Conservation (phyloP, 2,329 filamentous ascomycete genomes). For the Pestalotiopsis sp. region DNA sequence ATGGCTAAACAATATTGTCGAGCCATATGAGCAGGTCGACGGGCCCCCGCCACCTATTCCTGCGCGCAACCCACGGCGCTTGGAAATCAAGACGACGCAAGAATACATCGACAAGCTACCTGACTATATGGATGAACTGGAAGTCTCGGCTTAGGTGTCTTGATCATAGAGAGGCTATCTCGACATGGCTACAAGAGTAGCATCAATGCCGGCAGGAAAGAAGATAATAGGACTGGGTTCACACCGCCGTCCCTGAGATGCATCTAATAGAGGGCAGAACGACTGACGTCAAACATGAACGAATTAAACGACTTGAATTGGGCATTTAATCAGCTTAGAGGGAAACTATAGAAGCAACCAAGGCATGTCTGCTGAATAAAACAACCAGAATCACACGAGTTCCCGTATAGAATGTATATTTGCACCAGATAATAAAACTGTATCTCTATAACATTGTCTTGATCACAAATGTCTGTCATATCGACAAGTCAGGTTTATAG, state of each 20-base stretch:
- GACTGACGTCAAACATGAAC: too few relatives aligned
- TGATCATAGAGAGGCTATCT: too few relatives aligned
- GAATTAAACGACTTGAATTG: not conserved
- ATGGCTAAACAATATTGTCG: not conserved
- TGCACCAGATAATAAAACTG: not conserved
- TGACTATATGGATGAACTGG: not conserved
- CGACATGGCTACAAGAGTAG: not conserved
- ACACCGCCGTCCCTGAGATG: too few relatives aligned
- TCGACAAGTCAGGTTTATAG: constrained; percentile 8
- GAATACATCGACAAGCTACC: not conserved
- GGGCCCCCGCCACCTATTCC: not conserved
- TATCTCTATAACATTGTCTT: not conserved
- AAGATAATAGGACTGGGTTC: too few relatives aligned
- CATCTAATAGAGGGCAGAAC: too few relatives aligned
- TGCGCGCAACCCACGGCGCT: not conserved
- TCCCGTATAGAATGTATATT: not conserved
- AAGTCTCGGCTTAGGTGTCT: not conserved
- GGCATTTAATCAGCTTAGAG: not conserved
- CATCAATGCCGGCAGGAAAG: too few relatives aligned
- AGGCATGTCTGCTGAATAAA: too few relatives aligned
- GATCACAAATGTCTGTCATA: not conserved
- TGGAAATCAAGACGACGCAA: not conserved
- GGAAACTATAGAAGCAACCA: too few relatives aligned
- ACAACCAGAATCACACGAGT: too few relatives aligned
- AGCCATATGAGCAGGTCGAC: not conserved